Evolutionary conservation across 2,329 filamentous ascomycete genomes (phyloP).

Genomic region (Beauveria sp.): DNA sequence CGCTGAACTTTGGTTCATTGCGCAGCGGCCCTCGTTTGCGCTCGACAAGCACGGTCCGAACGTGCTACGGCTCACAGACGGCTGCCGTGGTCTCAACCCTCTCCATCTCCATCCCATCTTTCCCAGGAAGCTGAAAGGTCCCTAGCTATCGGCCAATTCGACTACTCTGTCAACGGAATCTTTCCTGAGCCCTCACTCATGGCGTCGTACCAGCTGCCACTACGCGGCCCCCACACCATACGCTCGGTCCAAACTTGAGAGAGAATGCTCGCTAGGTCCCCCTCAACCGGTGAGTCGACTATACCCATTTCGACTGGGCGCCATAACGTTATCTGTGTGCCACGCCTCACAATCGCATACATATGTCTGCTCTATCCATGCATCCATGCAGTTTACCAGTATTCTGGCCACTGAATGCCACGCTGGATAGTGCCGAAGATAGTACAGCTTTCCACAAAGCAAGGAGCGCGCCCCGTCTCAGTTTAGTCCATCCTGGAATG

Average conservation of each 20-base stretch:
- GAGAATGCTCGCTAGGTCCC: not conserved
- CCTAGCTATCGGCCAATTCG: not conserved
- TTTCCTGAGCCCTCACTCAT: no score
- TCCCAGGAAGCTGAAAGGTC: not conserved
- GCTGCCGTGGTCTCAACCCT: not conserved
- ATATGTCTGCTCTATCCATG: not conserved
- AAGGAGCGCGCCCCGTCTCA: not conserved
- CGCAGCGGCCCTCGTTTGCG: not conserved
- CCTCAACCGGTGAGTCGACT: not conserved
- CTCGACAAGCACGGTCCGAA: not conserved
- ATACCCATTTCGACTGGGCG: not conserved
- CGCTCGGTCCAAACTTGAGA: not conserved
- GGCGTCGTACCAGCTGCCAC: not conserved
- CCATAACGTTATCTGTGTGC: not conserved
- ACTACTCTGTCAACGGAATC: not conserved
- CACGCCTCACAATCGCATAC: not conserved
- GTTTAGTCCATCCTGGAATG: slow-evolving; percentile 2
- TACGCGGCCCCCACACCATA: not conserved
- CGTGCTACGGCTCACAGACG: not conserved
- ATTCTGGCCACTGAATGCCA: not conserved
- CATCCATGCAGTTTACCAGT: not conserved
- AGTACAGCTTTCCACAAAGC: not conserved
- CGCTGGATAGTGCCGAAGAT: not conserved
- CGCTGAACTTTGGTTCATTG: not conserved
- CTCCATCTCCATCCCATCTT: not conserved